Base-by-base conservation (phyloP, 164 flowering plant species). In the Nymphaea colorata region DNA sequence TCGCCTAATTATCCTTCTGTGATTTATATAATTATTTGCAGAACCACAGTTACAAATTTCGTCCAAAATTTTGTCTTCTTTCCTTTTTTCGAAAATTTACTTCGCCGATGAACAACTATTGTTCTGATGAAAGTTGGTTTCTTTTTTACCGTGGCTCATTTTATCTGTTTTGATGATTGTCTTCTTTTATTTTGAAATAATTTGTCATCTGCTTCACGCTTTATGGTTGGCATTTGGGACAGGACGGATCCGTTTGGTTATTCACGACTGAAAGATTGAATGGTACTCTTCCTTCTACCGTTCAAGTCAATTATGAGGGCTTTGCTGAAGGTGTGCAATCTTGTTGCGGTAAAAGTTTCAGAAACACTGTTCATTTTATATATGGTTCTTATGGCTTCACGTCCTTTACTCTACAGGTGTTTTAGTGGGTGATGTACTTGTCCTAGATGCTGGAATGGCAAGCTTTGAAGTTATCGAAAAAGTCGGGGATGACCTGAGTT, bases 381-480 rank as follows among this genome's bases (percentile, higher is more conserved):
- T 47, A 7, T 47, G 55, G 7, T 47, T 47, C 12, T 7, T 14
- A 47, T 6, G 55, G 55, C 12, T 47, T 47, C 55, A 6, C 55
- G 12, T 47, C 57, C 57, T 43, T 61, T 11, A 61, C 18, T 61
- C 6, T n/a, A 62, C 77, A 91, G 98, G 89, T 73, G 76, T 89
- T 17, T 59, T 64, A 25, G 85, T 86, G 75, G 98, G 96, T 57
- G 98, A 92, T 82, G 91, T 79, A 67, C 81, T 92, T 67, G 88
- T 92, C 42, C 78, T 92, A 72, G 98, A 92, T 76, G 98, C 94
- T 75, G 98, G 98, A 66, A 91, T 89, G 98, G 87, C 91, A 53
- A 83, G 84, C 64, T 91, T 91, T 81, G 86, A 85, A 74, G 98
- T 92, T 17, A 76, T 89, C 64, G 94, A 92, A 71, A 89, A 82